Evolutionary conservation across 2,329 filamentous ascomycete genomes (phyloP).

Genomic region (Alternaria arborescens): DNA sequence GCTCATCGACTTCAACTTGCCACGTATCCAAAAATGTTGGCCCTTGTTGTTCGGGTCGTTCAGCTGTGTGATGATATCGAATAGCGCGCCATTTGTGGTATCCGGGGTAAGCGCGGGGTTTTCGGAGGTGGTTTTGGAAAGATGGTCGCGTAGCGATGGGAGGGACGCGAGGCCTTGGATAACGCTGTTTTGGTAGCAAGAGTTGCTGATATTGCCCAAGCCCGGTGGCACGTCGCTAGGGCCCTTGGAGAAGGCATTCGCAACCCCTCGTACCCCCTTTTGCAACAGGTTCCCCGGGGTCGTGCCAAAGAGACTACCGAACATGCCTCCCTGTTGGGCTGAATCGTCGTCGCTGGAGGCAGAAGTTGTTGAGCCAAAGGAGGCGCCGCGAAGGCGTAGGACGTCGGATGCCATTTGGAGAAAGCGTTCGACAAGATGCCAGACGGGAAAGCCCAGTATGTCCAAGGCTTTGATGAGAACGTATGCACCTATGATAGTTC

Average conservation of each 20-base stretch:
- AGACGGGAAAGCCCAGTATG: conserved; percentile 44
- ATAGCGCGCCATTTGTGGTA: conserved; percentile 65
- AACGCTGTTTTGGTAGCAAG: conserved; percentile 97
- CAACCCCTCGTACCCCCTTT: conserved; percentile 45
- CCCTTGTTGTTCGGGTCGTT: conserved; percentile 76
- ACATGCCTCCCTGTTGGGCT: conserved; percentile 35
- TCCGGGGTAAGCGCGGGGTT: conserved; percentile 50
- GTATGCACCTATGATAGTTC: conserved; percentile 34
- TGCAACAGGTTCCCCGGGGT: conserved; percentile 48
- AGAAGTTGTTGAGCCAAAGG: conserved; percentile 17
- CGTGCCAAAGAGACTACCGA: conserved; percentile 50
- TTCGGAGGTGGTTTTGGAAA: conserved; percentile 52
- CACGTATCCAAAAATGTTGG: conserved; percentile 80
- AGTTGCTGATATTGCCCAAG: conserved; percentile 91
- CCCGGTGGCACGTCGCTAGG: conserved; percentile 61
- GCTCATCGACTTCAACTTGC: conserved; percentile 86
- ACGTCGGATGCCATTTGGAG: conserved; percentile 25
- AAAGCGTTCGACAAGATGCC: conserved; percentile 63
- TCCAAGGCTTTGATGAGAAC: conserved; percentile 41
- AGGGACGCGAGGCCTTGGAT: conserved; percentile 82
- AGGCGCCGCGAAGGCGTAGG: conserved; percentile 12
- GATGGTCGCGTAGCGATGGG: conserved; percentile 71
- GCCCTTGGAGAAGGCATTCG: conserved; percentile 47
- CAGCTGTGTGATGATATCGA: conserved; percentile 73
- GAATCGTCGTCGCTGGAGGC: conserved; percentile 29